Evolutionary conservation across 2,329 filamentous ascomycete genomes (phyloP).

Genomic region (Diaporthe sp.): DNA sequence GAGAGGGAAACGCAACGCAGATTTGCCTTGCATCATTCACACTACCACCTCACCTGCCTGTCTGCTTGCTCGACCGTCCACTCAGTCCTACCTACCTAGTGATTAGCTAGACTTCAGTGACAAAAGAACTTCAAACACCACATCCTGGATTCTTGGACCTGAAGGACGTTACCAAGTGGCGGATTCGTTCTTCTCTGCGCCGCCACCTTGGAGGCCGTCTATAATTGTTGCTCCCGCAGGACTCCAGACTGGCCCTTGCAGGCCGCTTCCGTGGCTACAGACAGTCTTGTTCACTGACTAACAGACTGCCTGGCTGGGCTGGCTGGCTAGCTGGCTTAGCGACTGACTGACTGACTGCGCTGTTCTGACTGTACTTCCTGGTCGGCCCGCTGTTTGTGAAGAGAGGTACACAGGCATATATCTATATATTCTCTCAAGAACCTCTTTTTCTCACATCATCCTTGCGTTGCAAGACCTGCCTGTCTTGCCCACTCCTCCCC

Average conservation of each 20-base stretch:
- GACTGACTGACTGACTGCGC: background rate
- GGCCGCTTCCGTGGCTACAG: slow-evolving; percentile 1
- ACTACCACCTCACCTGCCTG: background rate
- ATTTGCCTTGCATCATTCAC: background rate
- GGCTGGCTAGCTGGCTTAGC: background rate
- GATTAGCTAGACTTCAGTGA: background rate
- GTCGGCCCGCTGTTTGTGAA: background rate
- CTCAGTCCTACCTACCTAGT: background rate
- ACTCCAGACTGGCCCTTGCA: background rate
- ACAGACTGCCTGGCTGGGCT: background rate
- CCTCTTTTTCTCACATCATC: slow-evolving; percentile 30
- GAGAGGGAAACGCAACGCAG: slow-evolving; percentile 1
- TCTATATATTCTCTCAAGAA: background rate
- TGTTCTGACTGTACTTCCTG: background rate
- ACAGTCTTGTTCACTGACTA: background rate
- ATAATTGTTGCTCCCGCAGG: slow-evolving; percentile 21
- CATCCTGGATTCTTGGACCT: slow-evolving; percentile 1
- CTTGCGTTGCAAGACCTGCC: slow-evolving; percentile 11
- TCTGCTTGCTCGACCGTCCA: background rate
- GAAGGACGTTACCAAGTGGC: background rate
- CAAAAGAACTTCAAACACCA: background rate
- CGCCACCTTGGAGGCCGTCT: slow-evolving; percentile 25
- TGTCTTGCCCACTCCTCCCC: background rate
- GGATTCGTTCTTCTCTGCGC: background rate
- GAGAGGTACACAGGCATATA: background rate